Evolutionary conservation across 139 green algal species (phyloP).

Genomic region (Coelastrella sp.): DNA sequence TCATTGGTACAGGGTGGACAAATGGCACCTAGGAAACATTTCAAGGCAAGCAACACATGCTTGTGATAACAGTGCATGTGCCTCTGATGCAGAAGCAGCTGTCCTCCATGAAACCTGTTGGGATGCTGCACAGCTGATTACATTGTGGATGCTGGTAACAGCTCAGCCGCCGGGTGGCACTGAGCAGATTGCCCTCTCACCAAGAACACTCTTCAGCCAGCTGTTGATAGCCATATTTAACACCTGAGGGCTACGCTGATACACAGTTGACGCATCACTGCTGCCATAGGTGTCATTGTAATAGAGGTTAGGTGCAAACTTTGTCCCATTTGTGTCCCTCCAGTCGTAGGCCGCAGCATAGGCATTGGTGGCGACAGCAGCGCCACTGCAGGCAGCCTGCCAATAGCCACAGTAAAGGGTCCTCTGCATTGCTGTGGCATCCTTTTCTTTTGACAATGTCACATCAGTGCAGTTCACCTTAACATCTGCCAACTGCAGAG

Average conservation of each 20-base stretch:
- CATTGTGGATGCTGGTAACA: no score
- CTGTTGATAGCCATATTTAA: constrained; percentile 63
- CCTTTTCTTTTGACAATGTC: background rate
- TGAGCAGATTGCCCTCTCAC: background rate
- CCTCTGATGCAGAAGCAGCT: no score
- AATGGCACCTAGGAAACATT: no score
- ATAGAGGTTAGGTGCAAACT: constrained; percentile 49
- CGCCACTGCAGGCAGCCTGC: constrained; percentile 46
- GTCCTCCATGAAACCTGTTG: no score
- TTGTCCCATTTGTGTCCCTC: constrained; percentile 19
- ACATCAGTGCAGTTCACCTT: constrained; percentile 51
- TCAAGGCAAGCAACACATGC: no score
- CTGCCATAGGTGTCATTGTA: constrained; percentile 62
- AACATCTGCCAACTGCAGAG: background rate
- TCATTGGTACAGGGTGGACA: no score
- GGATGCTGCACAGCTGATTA: no score
- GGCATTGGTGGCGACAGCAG: constrained; percentile 3
- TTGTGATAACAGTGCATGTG: no score
- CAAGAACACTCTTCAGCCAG: constrained; percentile 51
- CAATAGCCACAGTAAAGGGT: constrained; percentile 75
- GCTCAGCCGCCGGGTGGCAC: no score
- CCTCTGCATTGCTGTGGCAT: constrained; percentile 44
- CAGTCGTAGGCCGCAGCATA: constrained; percentile 58
- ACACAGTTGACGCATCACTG: constrained; percentile 35
- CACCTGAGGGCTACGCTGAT: constrained; percentile 38